Evolutionary conservation across 1,284 basidiomycete species (phyloP), one percentile per base, ranked within the genome.

Genomic region (Mycena sp.): DNA sequence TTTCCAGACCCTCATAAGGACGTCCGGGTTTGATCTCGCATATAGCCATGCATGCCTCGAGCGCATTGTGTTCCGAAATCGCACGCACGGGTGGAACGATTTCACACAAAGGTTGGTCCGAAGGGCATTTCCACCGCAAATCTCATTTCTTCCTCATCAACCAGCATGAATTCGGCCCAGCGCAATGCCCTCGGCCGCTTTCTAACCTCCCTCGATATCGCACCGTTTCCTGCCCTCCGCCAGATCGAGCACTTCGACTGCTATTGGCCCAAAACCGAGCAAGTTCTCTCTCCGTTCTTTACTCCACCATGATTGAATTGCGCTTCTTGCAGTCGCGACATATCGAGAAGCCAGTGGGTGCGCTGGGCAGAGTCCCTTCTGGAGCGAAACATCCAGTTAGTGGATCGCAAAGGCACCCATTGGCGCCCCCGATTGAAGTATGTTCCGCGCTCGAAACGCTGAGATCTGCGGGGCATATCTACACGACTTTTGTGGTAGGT

Each of bases 351-450:
- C 52, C 14, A 37, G 8, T 69, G 62, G 61, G 67, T 69, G 30
- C 16, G 30, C 10, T 63, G 67, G 39, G 60, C 67, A n/a, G 67
- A 68, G 46, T 48, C 9, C 2, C 61, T 68, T 3, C n/a, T 56
- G 59, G 67, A 55, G 14, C 67, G 39, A 25, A 38, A 67, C 37
- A 54, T 67, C 18, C 44, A 67, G 9, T 30, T 67, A 20, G 65
- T 60, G 18, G 65, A 41, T 11, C 6, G 18, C 8, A 18, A 60
- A 2, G 65, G 65, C 41, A n/a, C 20, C 11, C 65, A 25, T 22
- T 67, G 65, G 65, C 41, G 57, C 2, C 65, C 30, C 4, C 37
- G 65, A n/a, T 55, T 67, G 65, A 67, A 67, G 22, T 67, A 52
- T 30, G 39, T 61, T 3, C 59, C 59, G 6, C 9, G 14, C 46